phyloP scores from a whole-genome alignment of 2,329 filamentous ascomycete species.

The Sporothrix euskadiensis region DNA sequence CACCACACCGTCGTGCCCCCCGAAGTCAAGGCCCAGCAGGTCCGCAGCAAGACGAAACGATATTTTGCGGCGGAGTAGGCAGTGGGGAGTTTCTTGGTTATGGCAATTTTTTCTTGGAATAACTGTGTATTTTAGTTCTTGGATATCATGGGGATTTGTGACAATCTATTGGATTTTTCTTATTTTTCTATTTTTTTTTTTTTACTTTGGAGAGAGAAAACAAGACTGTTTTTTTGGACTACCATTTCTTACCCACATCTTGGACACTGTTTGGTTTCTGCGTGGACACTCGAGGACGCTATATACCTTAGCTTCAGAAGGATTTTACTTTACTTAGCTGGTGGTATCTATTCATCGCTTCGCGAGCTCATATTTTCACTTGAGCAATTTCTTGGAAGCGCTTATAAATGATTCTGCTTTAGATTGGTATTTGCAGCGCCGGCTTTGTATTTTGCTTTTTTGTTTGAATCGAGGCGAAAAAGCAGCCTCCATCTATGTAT shows the following conservation, averaged over 20 bases:
- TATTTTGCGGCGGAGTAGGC: constrained; percentile 67
- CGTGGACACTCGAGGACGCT: background rate
- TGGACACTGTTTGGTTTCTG: background rate
- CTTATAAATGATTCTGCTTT: background rate
- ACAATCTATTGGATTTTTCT: background rate
- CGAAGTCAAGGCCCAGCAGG: constrained; percentile 68
- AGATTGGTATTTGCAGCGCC: background rate
- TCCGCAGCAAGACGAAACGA: constrained; percentile 66
- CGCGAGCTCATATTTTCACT: background rate
- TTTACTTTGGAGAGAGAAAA: background rate
- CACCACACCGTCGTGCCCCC: constrained; percentile 77
- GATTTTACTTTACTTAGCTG: constrained; percentile 7
- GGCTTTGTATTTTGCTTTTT: background rate
- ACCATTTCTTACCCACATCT: background rate
- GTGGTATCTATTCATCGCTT: background rate
- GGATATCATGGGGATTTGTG: background rate
- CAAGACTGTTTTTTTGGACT: background rate
- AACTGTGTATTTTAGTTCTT: background rate
- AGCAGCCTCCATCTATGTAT: too few species aligned
- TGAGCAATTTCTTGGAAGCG: background rate
- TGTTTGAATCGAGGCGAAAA: too few species aligned
- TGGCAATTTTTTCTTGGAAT: background rate
- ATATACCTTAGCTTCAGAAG: background rate
- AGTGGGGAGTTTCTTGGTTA: background rate
- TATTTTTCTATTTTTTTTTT: background rate